Evolutionary conservation across 208 protist genomes (phyloP).

Genomic region (Naegleria gruberi): DNA sequence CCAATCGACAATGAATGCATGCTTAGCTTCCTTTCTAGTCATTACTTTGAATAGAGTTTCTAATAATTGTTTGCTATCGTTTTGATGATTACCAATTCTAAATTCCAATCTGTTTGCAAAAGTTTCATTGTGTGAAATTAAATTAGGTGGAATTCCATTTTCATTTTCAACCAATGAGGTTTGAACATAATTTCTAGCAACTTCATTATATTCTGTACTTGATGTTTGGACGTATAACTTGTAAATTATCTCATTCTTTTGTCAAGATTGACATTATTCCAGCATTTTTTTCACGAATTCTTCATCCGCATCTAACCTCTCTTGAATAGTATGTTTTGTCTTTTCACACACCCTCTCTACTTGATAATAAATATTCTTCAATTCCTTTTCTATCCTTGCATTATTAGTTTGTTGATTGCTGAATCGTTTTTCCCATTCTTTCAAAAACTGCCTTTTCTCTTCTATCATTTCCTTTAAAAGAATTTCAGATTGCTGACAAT

Average conservation of each 20-base stretch:
- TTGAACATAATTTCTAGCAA: background rate
- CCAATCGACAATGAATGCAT: background rate
- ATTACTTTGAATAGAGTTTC: background rate
- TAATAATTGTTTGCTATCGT: background rate
- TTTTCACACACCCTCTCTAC: no score
- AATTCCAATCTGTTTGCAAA: background rate
- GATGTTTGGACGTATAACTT: background rate
- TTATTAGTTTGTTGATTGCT: no score
- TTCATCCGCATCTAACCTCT: no score
- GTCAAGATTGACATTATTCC: no score
- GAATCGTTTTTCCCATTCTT: no score
- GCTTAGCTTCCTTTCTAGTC: background rate
- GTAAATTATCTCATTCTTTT: background rate
- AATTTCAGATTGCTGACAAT: no score
- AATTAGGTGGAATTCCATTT: background rate
- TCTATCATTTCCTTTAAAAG: no score
- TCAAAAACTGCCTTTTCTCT: no score
- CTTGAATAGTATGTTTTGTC: no score
- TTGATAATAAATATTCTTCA: no score
- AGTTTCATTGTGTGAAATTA: background rate
- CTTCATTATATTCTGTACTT: background rate
- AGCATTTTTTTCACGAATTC: no score
- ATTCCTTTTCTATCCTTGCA: no score
- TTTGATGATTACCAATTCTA: background rate
- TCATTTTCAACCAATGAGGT: background rate